Conservation (phyloP, 116 monocot genomes). For the Dioscorea cayenensis region DNA sequence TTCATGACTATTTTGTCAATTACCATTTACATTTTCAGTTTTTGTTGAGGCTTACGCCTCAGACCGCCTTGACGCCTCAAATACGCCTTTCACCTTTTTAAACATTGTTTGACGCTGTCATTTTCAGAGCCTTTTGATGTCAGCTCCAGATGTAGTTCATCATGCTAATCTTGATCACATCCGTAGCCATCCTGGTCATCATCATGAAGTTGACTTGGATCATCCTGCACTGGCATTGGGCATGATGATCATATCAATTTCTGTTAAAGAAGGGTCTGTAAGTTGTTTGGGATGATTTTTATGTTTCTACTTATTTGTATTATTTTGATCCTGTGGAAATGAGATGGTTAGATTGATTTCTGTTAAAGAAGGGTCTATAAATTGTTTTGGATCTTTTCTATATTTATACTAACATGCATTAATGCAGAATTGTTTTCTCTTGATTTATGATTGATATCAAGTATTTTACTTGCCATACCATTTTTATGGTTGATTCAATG, state of each 20-base stretch:
- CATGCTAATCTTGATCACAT: constrained; percentile 32
- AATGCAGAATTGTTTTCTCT: neutral
- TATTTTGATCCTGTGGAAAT: neutral
- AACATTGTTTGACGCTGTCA: no score
- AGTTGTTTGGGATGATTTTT: constrained; percentile 1
- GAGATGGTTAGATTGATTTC: constrained; percentile 59
- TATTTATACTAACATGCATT: neutral
- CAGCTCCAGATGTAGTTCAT: constrained; percentile 44
- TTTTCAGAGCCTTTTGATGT: constrained; percentile 62
- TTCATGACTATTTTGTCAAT: no score
- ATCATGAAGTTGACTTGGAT: constrained; percentile 88
- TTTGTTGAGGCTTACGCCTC: no score
- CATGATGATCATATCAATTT: constrained; percentile 73
- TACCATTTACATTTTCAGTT: no score
- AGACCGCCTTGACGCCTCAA: no score
- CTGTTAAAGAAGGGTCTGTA: constrained; percentile 96
- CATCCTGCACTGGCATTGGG: constrained; percentile 87
- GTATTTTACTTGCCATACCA: neutral
- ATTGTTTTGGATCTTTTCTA: neutral
- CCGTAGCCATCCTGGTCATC: constrained; percentile 65
- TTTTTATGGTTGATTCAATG: neutral
- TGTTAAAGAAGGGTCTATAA: constrained; percentile 95
- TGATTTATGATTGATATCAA: neutral
- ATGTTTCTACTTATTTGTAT: neutral
- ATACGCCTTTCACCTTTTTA: no score